Evolutionary conservation across 208 protist genomes (phyloP), one percentile per base, ranked within the genome.

Genomic region (Histomonas meleagridis): DNA sequence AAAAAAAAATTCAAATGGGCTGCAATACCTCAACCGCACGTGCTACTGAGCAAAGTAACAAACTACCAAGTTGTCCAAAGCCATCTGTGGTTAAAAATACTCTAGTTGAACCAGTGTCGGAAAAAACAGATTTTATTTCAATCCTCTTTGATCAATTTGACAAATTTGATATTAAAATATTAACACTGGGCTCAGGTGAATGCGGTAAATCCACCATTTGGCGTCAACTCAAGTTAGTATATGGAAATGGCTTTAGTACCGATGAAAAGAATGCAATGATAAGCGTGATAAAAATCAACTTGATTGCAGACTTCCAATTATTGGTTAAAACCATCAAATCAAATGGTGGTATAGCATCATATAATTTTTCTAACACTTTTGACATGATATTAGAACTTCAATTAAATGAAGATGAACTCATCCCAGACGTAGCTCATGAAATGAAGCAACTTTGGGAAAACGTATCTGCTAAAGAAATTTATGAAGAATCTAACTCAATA

Each of bases 201-300:
- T 92, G 53, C 7, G 92, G 92, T 2, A 92, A 92, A 70, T 91
- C 92, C 9, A 92, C 92, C 0, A 53, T 92, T 23, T 32, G 57
- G 32, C 60, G 90, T 16, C 92, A 92, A 18, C 48, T 92, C 21
- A 65, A 91, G 40, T 16, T 38, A 9, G 28, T 92, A 4, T 92
- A 92, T 91, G 62, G 92, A 23, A 48, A 57, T 1, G 62, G 62
- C 1, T 78, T 92, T 43, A 90, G 18, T 7, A 40, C 62, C 26
- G 62, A 49, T 57, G 92, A 92, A 32, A 60, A 72, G n/a, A 2
- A 51, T 7, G 40, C 40, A 28, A 78, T 78, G 3, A 92, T 46
- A 43, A 1, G 26, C 21, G 69, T 62, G 32, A 43, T 92, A 21
- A 91, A 79, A 40, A 21, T 70, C 28, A 65, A 91, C 14, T 60